phyloP scores from a whole-genome alignment of 345 rosid species.

The Isatis tinctoria region DNA sequence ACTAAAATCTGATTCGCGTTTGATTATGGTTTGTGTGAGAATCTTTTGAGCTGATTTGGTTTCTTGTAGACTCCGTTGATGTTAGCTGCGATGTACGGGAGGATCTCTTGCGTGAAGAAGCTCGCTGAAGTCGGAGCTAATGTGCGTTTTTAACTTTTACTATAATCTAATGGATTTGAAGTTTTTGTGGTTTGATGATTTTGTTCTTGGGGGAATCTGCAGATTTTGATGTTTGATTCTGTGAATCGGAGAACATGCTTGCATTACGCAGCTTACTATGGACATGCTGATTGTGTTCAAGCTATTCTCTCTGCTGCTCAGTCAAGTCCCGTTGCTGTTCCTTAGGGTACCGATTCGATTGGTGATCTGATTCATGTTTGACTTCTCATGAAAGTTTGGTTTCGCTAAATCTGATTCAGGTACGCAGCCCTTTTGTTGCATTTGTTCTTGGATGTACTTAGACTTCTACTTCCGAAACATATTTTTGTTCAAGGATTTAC shows the following conservation, averaged over 20 bases:
- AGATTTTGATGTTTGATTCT: constrained; percentile 95
- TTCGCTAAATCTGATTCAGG: too few species aligned
- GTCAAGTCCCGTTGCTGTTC: constrained; percentile 74
- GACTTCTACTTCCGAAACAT: too few species aligned
- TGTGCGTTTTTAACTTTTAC: constrained; percentile 18
- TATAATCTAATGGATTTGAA: too few species aligned
- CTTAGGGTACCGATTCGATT: too few species aligned
- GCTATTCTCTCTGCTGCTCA: constrained; percentile 78
- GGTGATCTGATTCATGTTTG: too few species aligned
- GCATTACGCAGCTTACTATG: constrained; percentile 94
- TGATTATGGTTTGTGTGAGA: not conserved
- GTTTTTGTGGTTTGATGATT: too few species aligned
- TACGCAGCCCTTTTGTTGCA: too few species aligned
- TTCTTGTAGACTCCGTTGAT: constrained; percentile 77
- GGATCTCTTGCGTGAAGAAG: constrained; percentile 70
- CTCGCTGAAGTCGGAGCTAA: constrained; percentile 95
- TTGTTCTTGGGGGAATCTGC: constrained; percentile 6
- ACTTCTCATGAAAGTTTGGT: too few species aligned
- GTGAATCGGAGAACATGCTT: constrained; percentile 83
- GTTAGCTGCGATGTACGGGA: constrained; percentile 98
- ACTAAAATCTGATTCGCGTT: not conserved
- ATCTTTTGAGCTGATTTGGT: constrained; percentile 2
- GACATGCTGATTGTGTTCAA: constrained; percentile 76
- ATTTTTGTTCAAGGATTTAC: too few species aligned
- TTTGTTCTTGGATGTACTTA: too few species aligned